Evolutionary conservation across 2,329 filamentous ascomycete genomes (phyloP), one percentile per base, ranked within the genome.

Genomic region (Aspergillus amoenus): DNA sequence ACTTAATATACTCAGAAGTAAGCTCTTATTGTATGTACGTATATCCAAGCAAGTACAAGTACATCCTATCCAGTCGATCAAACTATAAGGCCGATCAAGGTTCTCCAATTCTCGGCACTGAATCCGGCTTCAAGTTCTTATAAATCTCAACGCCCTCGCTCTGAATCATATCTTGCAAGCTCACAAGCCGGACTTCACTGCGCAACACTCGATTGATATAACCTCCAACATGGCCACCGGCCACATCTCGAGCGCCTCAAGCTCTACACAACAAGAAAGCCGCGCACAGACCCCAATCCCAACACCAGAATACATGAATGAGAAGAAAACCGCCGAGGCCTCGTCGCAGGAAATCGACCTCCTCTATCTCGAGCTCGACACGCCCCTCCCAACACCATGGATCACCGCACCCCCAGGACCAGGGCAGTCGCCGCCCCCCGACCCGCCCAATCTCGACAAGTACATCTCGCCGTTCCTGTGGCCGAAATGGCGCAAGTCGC

Each of bases 401-500:
- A 65, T 73, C 56, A 65, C 68, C 57, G 58, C 69, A 57, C 61
- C 71, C 64, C 58, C 73, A 52, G 63, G 58, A 11, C 54, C 64
- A 3, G 65, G 67, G 17, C 66, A 71, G 39, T 67, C 69, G 8
- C 60, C 77, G n/a, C 71, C 81, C 1, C 87, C 87, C 45, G 73
- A 80, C 52, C 78, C 77, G 22, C 90, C 90, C 4, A 80, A 91
- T 69, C 82, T 96, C 24, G 80, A 78, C 34, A 79, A 81, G 57
- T 95, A 86, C 66, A 77, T 73, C 1, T 87, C 89, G 9, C 93
- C 93, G 0, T 87, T 91, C 62, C 78, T 82, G 9, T 96, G 92
- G 91, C 84, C 89, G 0, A 69, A 77, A 55, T 78, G 78, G 45
- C 85, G 86, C 58, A 97, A 97, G 71, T 81, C 79, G 22, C 72